Conservation (phyloP, 176 grass and related monocot genomes). For the Leersia perrieri region DNA sequence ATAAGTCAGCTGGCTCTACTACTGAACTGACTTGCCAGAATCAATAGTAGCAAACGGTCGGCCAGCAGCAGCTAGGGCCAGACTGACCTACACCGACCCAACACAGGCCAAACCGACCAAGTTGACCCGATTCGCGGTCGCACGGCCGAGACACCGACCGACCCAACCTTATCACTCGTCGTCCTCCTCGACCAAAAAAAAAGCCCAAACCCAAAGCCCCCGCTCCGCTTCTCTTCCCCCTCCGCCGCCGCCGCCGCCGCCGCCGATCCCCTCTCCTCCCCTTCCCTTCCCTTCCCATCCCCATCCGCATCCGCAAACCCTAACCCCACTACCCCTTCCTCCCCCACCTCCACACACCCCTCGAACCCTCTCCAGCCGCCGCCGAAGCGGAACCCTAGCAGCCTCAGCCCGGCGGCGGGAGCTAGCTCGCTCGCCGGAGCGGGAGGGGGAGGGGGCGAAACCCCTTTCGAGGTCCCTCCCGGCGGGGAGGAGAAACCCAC, state of each 20-base stretch:
- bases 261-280: too few species aligned
- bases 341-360: not conserved
- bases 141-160: not conserved
- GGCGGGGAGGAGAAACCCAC: conserved; percentile 24
- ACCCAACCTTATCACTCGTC: not conserved
- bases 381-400: not conserved
- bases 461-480: not conserved
- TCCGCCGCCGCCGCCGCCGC: too few species aligned
- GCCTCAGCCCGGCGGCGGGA: not conserved
- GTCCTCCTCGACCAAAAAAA: not conserved
- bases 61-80: too few species aligned
- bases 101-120: too few species aligned
- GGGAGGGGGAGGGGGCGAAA: not conserved
- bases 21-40: too few species aligned
- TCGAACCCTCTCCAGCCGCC: not conserved
- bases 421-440: not conserved
- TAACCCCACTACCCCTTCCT: not conserved
- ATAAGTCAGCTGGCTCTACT: too few species aligned
- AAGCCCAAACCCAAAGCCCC: not conserved
- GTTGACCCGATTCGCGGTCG: not conserved
- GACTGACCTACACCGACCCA: too few species aligned
- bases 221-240: not conserved
- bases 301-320: not conserved
- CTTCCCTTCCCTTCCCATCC: too few species aligned
- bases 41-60: too few species aligned